These are phyloP conservation scores for Exophiala sp. DNA, from an alignment of 2,329 filamentous ascomycete genomes.

Conservation along the genomic window DNA sequence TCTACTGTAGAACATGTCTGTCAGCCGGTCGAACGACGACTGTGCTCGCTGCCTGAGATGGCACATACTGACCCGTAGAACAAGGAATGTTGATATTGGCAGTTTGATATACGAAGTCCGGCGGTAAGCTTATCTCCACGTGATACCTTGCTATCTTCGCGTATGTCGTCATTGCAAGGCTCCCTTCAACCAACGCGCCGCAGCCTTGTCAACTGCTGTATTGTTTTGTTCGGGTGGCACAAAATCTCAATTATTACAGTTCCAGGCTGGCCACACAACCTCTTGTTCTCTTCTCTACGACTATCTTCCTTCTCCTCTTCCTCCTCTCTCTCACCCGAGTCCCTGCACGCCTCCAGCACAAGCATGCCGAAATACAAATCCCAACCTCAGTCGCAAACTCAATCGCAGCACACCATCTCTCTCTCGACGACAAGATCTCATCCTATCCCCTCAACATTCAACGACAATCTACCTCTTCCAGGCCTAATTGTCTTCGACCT, in stretches of 20 bases:
- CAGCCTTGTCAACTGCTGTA: background rate
- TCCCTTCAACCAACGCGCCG: background rate
- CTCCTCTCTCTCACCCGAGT: no score
- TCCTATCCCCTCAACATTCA: slow-evolving; percentile 48
- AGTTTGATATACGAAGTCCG: background rate
- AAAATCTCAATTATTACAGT: background rate
- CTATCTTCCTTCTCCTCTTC: background rate
- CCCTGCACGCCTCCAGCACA: background rate
- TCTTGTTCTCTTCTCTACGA: background rate
- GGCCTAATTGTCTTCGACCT: slow-evolving; percentile 87
- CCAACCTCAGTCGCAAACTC: slow-evolving; percentile 2
- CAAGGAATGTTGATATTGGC: no score
- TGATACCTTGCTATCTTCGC: background rate
- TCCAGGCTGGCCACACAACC: background rate
- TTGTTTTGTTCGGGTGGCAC: no score
- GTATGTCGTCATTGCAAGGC: background rate
- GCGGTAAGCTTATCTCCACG: background rate
- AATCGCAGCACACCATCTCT: slow-evolving; percentile 4
- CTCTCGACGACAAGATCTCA: slow-evolving; percentile 1
- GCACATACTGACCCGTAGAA: background rate
- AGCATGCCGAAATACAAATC: slow-evolving; percentile 4
- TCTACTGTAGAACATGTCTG: no score
- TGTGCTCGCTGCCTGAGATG: no score
- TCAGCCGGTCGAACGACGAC: no score
- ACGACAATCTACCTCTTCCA: slow-evolving; percentile 65